Conservation (phyloP, 108 stramenopile species). For the Cyclotella sp. region DNA sequence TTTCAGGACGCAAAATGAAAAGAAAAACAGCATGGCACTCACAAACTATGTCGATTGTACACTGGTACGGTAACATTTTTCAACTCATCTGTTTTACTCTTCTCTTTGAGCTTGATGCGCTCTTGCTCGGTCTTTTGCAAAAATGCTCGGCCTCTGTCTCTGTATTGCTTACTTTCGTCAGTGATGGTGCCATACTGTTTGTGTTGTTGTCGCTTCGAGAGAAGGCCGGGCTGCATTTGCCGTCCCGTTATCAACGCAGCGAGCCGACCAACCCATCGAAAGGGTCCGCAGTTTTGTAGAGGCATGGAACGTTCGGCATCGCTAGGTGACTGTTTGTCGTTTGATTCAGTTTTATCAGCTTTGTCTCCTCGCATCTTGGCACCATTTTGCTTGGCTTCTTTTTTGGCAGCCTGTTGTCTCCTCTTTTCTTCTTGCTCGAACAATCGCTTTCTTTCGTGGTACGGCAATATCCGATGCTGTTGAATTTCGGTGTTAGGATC, state of each 20-base stretch:
- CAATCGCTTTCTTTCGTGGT: slow-evolving; percentile 43
- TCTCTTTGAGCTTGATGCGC: slow-evolving; percentile 26
- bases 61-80: slow-evolving; percentile 18
- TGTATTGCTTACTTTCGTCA: slow-evolving; percentile 34
- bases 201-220: neutral
- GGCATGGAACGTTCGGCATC: neutral
- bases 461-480: slow-evolving; percentile 33
- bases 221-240: neutral
- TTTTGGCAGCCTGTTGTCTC: slow-evolving; percentile 16
- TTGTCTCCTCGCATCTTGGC: neutral
- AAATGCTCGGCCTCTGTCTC: slow-evolving; percentile 34
- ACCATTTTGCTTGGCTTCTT: neutral
- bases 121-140: slow-evolving; percentile 33
- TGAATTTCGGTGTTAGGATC: neutral
- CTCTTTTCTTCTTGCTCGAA: slow-evolving; percentile 19
- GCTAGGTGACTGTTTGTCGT: neutral
- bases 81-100: slow-evolving; percentile 31
- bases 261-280: slow-evolving; percentile 23
- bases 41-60: slow-evolving; percentile 12
- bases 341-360: neutral
- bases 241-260: slow-evolving; percentile 1
- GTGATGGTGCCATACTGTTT: slow-evolving; percentile 12
- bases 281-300: neutral
- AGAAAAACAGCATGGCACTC: neutral
- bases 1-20: neutral